Base-by-base conservation (phyloP, 1,284 basidiomycete genomes). In the Ustilago hordei region DNA sequence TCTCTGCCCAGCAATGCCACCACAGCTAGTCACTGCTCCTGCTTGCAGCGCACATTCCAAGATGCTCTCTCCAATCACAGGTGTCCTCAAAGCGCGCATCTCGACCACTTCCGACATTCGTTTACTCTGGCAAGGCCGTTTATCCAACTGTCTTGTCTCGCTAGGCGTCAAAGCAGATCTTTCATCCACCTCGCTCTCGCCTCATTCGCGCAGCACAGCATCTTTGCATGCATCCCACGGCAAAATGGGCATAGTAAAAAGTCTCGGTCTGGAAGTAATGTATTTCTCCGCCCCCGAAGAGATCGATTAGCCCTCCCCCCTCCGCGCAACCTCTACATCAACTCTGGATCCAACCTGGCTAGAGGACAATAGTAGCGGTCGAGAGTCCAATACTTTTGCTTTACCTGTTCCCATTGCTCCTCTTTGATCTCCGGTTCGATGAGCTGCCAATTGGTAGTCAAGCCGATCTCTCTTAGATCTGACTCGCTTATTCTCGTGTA, bases 91-190 rank as follows among this genome's bases (percentile, higher is more conserved):
- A 88, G 92, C 93, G 4, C 90, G 93, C 60, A 90, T 94, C 23
- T 95, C 94, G 0, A 95, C 95, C 0, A 78, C 65, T 4, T 70
- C 77, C 23, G 92, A 94, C 77, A 89, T 97, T 35, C 92, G 95
- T 6, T 86, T 98, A 38, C 90, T 98, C 84, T 98, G 95, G 93
- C 95, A 98, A 88, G 93, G 95, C 8, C 90, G 94, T n/a, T 87
- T 98, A 80, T 90, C 92, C 52, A 94, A 94, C 81, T 92, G 95
- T 87, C 89, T 98, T 17, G 91, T 98, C 76, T 93, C 93, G 69
- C 87, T 96, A 35, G 95, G 95, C 3, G 91, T 97, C 15, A 90
- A 94, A 15, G 93, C 94, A 5, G 93, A 98, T 84, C 89, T 98
- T 11, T 90, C 64, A 2, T 39, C 93, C n/a, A 92, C 94, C 2